Percentiles rank a stretch among this genome's conserved stretches.
Evolutionary conservation across 768 basidiomycete species (phyloP).

Genomic region (Lactifluus hygrophoroides): DNA sequence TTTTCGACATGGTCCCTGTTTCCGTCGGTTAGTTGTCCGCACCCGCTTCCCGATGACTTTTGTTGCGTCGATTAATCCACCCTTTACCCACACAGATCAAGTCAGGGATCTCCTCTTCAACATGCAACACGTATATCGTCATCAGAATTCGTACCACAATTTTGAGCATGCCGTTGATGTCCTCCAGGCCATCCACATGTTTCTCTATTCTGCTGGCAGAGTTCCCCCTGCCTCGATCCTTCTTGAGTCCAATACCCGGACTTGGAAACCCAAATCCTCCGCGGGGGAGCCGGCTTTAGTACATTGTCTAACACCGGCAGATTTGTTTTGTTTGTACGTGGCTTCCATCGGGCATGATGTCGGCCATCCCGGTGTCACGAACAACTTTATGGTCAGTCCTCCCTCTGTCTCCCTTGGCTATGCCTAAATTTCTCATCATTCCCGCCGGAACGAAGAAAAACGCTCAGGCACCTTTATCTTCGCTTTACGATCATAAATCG

Average conservation of each 20-base stretch:
- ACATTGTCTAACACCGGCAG: conserved; percentile 45
- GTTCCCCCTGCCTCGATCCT: conserved; percentile 73
- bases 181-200: conserved; percentile 84
- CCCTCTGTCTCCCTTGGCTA: neutral
- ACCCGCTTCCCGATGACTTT: neutral
- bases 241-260: conserved; percentile 33
- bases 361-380: conserved; percentile 92
- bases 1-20: conserved; percentile 49
- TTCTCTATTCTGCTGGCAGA: conserved; percentile 67
- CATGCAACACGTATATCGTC: conserved; percentile 85
- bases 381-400: conserved; percentile 85
- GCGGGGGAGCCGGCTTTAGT: conserved; percentile 18
- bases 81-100: conserved; percentile 41
- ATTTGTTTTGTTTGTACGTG: conserved; percentile 78
- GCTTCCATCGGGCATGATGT: conserved; percentile 97
- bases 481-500: conserved; percentile 82
- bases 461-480: conserved; percentile 79
- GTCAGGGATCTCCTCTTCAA: conserved; percentile 75
- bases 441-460: conserved; percentile 61
- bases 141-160: conserved; percentile 93
- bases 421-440: conserved; percentile 5
- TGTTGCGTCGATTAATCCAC: neutral
- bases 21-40: conserved; percentile 45
- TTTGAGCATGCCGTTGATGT: conserved; percentile 97
- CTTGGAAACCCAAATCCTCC: conserved; percentile 34